These are phyloP conservation scores for Camellia oleifera DNA, from an alignment of 179 eudicot species.

Conservation along the genomic window DNA sequence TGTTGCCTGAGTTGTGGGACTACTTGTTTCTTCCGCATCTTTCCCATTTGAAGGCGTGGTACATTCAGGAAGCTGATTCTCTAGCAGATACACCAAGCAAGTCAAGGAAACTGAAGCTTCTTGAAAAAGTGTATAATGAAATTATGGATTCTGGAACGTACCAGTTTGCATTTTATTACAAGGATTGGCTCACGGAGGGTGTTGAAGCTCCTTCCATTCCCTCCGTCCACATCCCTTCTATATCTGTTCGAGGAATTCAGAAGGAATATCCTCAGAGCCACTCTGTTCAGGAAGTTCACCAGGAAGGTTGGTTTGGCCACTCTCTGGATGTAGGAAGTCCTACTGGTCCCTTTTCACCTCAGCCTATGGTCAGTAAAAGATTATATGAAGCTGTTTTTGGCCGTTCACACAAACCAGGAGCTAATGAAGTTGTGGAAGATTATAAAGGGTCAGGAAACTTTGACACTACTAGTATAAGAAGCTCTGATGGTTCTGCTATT, in stretches of 20 bases:
- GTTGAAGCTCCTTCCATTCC: slow-evolving; percentile 46
- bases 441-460: slow-evolving; percentile 22
- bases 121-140: slow-evolving; percentile 43
- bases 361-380: slow-evolving; percentile 42
- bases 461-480: slow-evolving; percentile 22
- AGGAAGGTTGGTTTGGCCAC: background rate
- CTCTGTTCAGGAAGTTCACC: slow-evolving; percentile 7
- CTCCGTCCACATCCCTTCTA: slow-evolving; percentile 34
- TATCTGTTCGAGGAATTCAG: slow-evolving; percentile 21
- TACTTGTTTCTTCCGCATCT: slow-evolving; percentile 46
- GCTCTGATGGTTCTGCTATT: slow-evolving; percentile 30
- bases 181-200: slow-evolving; percentile 52
- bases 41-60: slow-evolving; percentile 43
- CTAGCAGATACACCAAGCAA: slow-evolving; percentile 31
- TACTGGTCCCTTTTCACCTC: slow-evolving; percentile 24
- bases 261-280: slow-evolving; percentile 18
- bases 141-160: slow-evolving; percentile 48
- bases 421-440: slow-evolving; percentile 22
- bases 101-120: slow-evolving; percentile 33
- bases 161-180: slow-evolving; percentile 50
- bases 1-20: slow-evolving; percentile 54
- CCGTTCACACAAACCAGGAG: slow-evolving; percentile 23
- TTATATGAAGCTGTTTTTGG: slow-evolving; percentile 42
- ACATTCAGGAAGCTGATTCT: slow-evolving; percentile 30
- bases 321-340: slow-evolving; percentile 16